Conservation (phyloP, 495 filamentous ascomycete genomes). For the Cryomyces minteri region DNA sequence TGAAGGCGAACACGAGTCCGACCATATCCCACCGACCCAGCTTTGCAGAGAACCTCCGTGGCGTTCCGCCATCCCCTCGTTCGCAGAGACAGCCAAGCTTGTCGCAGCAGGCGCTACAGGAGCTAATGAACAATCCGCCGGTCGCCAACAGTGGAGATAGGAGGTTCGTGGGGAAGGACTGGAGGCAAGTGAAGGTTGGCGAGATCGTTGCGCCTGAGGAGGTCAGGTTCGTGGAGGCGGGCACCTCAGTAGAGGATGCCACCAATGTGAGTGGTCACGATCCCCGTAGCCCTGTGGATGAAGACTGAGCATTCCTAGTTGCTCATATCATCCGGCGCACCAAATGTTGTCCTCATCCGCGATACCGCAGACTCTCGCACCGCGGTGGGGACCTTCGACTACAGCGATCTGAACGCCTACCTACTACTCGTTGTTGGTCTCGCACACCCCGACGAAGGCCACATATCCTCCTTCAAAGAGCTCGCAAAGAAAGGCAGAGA, state of each 20-base stretch:
- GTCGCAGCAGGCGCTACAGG: constrained; percentile 64
- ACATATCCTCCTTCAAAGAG: constrained; percentile 44
- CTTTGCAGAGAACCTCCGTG: constrained; percentile 65
- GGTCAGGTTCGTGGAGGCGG: constrained; percentile 63
- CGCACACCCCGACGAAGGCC: constrained; percentile 53
- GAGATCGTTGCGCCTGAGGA: constrained; percentile 66
- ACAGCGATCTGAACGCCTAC: constrained; percentile 83
- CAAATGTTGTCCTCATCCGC: constrained; percentile 63
- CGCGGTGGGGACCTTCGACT: constrained; percentile 76
- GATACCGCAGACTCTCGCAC: constrained; percentile 41
- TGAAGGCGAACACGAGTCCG: background rate
- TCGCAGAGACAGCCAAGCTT: constrained; percentile 59
- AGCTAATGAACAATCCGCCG: constrained; percentile 70
- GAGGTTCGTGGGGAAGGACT: constrained; percentile 63
- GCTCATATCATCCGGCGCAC: constrained; percentile 54
- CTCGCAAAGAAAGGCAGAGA: constrained; percentile 64
- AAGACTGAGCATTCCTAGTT: constrained; percentile 28
- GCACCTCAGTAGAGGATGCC: constrained; percentile 78
- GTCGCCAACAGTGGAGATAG: constrained; percentile 43
- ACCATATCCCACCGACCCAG: constrained; percentile 51
- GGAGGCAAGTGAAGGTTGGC: constrained; percentile 64
- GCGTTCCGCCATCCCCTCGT: constrained; percentile 55
- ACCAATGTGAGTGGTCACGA: constrained; percentile 48
- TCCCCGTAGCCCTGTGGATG: background rate
- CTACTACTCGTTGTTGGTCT: constrained; percentile 80